A percentile compares a stretch with the other conserved stretches of the same genome.
phyloP scores from a whole-genome alignment of 2,329 filamentous ascomycete genomes.

The Neofusicoccum kwambonambiense region DNA sequence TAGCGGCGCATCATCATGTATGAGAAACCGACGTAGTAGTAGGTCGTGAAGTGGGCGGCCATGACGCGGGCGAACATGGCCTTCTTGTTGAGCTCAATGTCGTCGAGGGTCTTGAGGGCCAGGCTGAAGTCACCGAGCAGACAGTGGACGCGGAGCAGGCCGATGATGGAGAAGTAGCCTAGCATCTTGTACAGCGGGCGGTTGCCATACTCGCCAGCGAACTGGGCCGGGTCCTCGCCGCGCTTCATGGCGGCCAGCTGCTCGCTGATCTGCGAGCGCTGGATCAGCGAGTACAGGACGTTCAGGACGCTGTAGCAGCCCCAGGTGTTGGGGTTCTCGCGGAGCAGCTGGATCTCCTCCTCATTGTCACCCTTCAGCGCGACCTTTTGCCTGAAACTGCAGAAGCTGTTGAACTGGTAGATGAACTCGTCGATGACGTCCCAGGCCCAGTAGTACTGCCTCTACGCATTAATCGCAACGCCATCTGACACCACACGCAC shows the following conservation, averaged over 20 bases:
- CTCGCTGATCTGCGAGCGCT: slow-evolving; percentile 96
- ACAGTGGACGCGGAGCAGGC: slow-evolving; percentile 92
- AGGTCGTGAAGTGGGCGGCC: slow-evolving; percentile 99
- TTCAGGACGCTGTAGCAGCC: slow-evolving; percentile 99
- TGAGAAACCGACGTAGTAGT: slow-evolving; percentile 99
- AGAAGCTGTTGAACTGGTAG: slow-evolving; percentile 99
- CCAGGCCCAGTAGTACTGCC: slow-evolving; percentile 98
- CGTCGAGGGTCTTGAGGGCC: slow-evolving; percentile 96
- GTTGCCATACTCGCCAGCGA: slow-evolving; percentile 92
- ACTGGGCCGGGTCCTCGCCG: slow-evolving; percentile 81
- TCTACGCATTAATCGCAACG: slow-evolving; percentile 19
- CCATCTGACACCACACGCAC: not conserved
- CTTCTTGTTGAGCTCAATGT: slow-evolving; percentile 99
- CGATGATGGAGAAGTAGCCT: slow-evolving; percentile 99
- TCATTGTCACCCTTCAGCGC: slow-evolving; percentile 80
- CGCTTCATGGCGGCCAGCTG: slow-evolving; percentile 93
- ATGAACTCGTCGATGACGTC: slow-evolving; percentile 99
- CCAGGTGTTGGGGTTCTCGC: slow-evolving; percentile 98
- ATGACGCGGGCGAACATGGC: slow-evolving; percentile 99
- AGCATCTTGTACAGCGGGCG: slow-evolving; percentile 97
- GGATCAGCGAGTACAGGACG: slow-evolving; percentile 98
- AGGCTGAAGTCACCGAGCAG: slow-evolving; percentile 96
- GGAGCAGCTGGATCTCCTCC: slow-evolving; percentile 86
- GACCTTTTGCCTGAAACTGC: slow-evolving; percentile 89
- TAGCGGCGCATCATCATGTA: slow-evolving; percentile 99